A percentile compares a stretch with the other conserved stretches of the same genome.
Evolutionary conservation across 2,329 filamentous ascomycete genomes (phyloP).

Genomic region (Sclerotinia sclerotiorum): DNA sequence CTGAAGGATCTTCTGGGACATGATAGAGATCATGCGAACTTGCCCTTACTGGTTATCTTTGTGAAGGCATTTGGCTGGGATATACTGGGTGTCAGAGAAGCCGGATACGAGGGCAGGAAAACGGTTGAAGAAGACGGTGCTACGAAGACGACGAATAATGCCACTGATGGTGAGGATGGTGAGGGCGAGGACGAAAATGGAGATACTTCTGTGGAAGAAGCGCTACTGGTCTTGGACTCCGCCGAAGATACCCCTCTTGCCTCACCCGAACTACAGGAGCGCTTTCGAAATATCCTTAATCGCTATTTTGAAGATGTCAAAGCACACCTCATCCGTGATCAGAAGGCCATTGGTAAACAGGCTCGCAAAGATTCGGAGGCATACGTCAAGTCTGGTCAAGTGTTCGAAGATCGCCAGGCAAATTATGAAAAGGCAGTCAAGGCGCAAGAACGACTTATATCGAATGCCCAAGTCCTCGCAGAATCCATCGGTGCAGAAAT

Average conservation of each 20-base stretch:
- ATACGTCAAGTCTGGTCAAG: constrained; percentile 96
- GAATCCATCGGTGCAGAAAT: constrained; percentile 88
- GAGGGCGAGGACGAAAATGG: constrained; percentile 48
- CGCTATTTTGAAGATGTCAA: constrained; percentile 95
- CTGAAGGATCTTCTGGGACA: constrained; percentile 93
- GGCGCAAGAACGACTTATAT: constrained; percentile 82
- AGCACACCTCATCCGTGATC: constrained; percentile 81
- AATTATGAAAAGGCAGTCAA: constrained; percentile 96
- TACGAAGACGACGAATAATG: constrained; percentile 48
- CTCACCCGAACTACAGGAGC: constrained; percentile 73
- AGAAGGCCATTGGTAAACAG: constrained; percentile 83
- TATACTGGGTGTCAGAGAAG: constrained; percentile 74
- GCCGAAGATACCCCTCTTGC: constrained; percentile 72
- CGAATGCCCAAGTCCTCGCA: constrained; percentile 87
- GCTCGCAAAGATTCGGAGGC: constrained; percentile 94
- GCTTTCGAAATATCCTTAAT: constrained; percentile 80
- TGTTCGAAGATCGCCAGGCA: constrained; percentile 94
- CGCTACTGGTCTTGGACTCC: constrained; percentile 45
- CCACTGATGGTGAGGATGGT: constrained; percentile 48
- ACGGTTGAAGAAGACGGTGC: constrained; percentile 77
- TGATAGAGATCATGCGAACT: constrained; percentile 86
- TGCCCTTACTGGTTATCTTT: constrained; percentile 90
- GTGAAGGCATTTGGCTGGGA: constrained; percentile 98
- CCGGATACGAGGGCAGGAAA: constrained; percentile 76
- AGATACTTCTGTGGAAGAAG: constrained; percentile 46